Conservation (phyloP, 345 rosid species). For the Arabidopsis thaliana region TAIR10.1 NC_003075.7:12492501-12493000, state of each 20-base stretch:
- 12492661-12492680: background rate
- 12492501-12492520: background rate
- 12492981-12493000: background rate
- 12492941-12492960: background rate
- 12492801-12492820: background rate
- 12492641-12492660: background rate
- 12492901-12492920: background rate
- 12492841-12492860: background rate
- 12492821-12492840: background rate
- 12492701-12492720: conserved; percentile 29
- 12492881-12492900: background rate
- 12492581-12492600: conserved; percentile 34
- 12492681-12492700: conserved; percentile 9
- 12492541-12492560: conserved; percentile 21
- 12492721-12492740: conserved; percentile 30
- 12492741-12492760: conserved; percentile 2
- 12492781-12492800: background rate
- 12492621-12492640: conserved; percentile 17
- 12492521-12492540: conserved; percentile 14
- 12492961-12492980: background rate
- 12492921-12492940: background rate
- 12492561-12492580: conserved; percentile 38
- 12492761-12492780: conserved; percentile 9
- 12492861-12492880: background rate
- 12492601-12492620: conserved; percentile 11